Evolutionary conservation across 139 green algal species (phyloP), one percentile per base, ranked within the genome.

Genomic region (Marvania coccoides): DNA sequence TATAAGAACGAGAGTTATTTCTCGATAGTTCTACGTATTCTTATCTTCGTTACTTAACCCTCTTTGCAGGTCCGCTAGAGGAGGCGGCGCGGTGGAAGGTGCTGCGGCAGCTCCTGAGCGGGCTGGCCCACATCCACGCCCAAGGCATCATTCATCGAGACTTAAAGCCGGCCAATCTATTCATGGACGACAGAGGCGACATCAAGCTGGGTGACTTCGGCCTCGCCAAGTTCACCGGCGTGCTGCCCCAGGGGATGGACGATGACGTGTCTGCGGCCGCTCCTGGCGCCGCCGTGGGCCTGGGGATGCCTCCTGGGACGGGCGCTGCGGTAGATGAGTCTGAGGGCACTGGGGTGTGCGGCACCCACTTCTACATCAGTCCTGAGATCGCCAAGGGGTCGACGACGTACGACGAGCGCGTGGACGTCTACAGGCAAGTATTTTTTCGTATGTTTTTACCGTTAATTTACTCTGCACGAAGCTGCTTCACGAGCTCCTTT

Each of bases 131-230:
- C 74, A 88, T 94, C 19, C 87, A 95, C 56, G 42, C 66, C 2
- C 69, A 81, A 70, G 85, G 85, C 31, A 86, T 92, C 62, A 90
- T 94, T 60, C 89, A 95, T 71, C 69, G 88, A 2, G 89, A 95
- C 70, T 65, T 95, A 13, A 95, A 96, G 67, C 85, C 85, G 1
- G 74, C 78, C 64, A 90, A 91, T 70, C 84, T 91, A 29, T 94
- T 94, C 76, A 88, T 83, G 45, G 84, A 84, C 19, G 55, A 74
- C 40, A 77, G 78, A 19, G 89, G 87, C 2, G 86, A 91, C 33
- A 67, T 93, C 29, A 93, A 92, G 77, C 72, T 96, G 40, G 89
- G 89, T 3, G 89, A 96, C 70, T 95, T 96, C 77, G 89, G 89
- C 3, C 76, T 94, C 33, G 87, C 84, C 24, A 90, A 89, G 63